Percentiles rank a stretch among this genome's conserved stretches.
phyloP scores from a whole-genome alignment of 257 asterid genomes.

The Solanum commersonii region DNA sequence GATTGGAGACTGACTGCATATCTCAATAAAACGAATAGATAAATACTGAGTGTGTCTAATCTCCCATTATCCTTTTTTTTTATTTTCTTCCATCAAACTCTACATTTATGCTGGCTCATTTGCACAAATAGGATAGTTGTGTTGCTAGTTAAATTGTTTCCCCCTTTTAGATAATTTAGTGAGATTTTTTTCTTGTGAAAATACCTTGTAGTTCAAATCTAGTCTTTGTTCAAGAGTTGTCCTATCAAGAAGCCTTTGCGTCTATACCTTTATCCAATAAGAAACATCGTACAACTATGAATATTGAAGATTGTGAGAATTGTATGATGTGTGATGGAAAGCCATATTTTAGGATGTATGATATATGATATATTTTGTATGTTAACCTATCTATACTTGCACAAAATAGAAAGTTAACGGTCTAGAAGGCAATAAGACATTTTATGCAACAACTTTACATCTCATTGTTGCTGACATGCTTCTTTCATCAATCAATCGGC shows the following conservation, averaged over 20 bases:
- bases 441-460: conserved; percentile 16
- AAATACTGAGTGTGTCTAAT: neutral
- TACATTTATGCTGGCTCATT: neutral
- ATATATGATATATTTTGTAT: neutral
- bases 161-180: neutral
- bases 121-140: neutral
- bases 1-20: neutral
- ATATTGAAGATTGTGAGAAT: neutral
- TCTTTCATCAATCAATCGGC: no score
- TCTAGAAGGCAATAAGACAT: conserved; percentile 56
- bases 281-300: neutral
- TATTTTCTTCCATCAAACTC: neutral
- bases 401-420: conserved; percentile 67
- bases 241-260: neutral
- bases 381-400: conserved; percentile 44
- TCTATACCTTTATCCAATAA: neutral
- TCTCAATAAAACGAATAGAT: neutral
- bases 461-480: no score
- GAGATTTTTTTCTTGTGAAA: neutral
- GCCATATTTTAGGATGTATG: neutral
- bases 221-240: neutral
- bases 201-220: neutral
- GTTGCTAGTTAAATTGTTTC: neutral
- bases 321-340: neutral
- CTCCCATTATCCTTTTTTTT: neutral